A percentile compares a stretch with the other conserved stretches of the same genome.
Evolutionary conservation across 2,329 filamentous ascomycete species (phyloP).

Genomic region (Paecilomyces formosus): DNA sequence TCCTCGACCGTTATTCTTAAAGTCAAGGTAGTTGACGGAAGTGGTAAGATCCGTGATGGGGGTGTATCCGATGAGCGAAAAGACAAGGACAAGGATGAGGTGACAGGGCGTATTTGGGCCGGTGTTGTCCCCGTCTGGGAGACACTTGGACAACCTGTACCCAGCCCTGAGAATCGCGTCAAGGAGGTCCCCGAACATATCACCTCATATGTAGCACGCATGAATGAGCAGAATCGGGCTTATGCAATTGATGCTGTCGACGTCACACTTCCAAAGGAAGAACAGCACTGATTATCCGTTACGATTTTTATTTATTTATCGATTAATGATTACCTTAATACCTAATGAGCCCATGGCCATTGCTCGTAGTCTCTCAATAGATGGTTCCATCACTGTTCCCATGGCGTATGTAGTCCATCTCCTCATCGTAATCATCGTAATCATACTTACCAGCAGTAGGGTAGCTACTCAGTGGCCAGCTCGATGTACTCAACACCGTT

Average conservation of each 20-base stretch:
- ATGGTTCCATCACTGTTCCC: no score
- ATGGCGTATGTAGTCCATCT: background rate
- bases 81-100: slow-evolving; percentile 41
- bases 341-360: no score
- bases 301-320: background rate
- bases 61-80: slow-evolving; percentile 55
- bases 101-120: slow-evolving; percentile 49
- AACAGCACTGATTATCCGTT: slow-evolving; percentile 17
- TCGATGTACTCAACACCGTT: no score
- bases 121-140: slow-evolving; percentile 60
- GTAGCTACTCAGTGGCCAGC: no score
- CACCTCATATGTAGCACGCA: slow-evolving; percentile 42
- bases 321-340: background rate
- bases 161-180: slow-evolving; percentile 53
- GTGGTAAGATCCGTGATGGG: slow-evolving; percentile 65
- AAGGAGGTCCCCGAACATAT: slow-evolving; percentile 57
- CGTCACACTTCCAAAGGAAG: slow-evolving; percentile 18
- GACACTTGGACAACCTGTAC: slow-evolving; percentile 55
- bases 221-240: slow-evolving; percentile 36
- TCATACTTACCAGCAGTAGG: no score
- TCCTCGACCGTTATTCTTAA: slow-evolving; percentile 65
- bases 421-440: no score
- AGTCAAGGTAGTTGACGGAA: slow-evolving; percentile 62
- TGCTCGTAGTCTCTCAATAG: no score
- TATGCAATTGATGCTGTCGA: slow-evolving; percentile 33